phyloP scores from a whole-genome alignment of 2,329 filamentous ascomycete species.

The Scopulariopsis brevicaulis region DNA sequence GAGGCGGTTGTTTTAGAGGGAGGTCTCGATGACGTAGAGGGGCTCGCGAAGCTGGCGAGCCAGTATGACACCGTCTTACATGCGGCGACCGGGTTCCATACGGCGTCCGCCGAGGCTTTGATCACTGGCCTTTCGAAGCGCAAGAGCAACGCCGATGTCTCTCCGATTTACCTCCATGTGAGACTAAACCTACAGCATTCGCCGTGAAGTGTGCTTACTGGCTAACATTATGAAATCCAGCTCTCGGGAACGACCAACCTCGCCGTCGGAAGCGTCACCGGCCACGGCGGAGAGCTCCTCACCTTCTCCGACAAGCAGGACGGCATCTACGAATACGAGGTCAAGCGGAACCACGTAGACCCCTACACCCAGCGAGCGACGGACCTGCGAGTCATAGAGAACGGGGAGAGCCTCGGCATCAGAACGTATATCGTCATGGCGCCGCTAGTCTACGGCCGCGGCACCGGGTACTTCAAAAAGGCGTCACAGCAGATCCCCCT shows the following conservation, averaged over 20 bases:
- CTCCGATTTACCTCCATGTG: slow-evolving; percentile 16
- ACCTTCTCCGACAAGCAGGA: slow-evolving; percentile 27
- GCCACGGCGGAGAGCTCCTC: slow-evolving; percentile 10
- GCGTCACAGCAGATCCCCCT: slow-evolving; percentile 21
- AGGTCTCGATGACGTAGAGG: slow-evolving; percentile 7
- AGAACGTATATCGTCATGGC: slow-evolving; percentile 29
- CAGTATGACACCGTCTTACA: slow-evolving; percentile 24
- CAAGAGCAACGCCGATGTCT: slow-evolving; percentile 15
- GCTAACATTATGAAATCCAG: no score
- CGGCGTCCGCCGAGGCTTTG: slow-evolving; percentile 21
- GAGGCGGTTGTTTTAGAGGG: neutral
- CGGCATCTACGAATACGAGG: slow-evolving; percentile 24
- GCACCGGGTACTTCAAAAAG: slow-evolving; percentile 24
- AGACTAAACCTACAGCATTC: slow-evolving; percentile 15
- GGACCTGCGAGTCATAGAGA: slow-evolving; percentile 26
- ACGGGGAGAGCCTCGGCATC: slow-evolving; percentile 22
- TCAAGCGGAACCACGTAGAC: slow-evolving; percentile 17
- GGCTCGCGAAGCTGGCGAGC: slow-evolving; percentile 7
- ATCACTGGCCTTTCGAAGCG: slow-evolving; percentile 25
- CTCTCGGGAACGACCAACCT: slow-evolving; percentile 28
- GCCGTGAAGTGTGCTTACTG: neutral
- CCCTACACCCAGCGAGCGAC: slow-evolving; percentile 27
- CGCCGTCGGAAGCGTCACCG: slow-evolving; percentile 22
- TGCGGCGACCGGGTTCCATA: slow-evolving; percentile 23
- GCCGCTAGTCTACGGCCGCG: slow-evolving; percentile 29